Base-by-base conservation (phyloP, 2,329 filamentous ascomycete species). In the Fusarium burgessii region DNA sequence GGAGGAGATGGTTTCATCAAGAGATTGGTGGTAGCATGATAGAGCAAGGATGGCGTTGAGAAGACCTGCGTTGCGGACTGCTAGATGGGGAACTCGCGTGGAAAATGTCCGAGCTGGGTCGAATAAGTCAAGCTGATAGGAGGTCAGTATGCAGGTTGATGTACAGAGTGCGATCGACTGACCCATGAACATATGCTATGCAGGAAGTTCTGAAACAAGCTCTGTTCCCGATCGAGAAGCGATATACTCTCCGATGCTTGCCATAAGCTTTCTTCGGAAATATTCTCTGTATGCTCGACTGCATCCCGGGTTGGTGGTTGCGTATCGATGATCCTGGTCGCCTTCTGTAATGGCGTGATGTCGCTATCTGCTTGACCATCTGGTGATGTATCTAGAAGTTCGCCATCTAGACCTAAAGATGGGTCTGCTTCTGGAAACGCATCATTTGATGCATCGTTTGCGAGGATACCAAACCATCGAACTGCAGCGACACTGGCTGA, bases 41-140 rank as follows among this genome's bases (percentile, higher is more conserved):
- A 90, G 80, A 3, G 88, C 88, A 7, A 90, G 79, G 9, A 90
- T 81, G 18, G 88, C 87, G 68, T 88, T 88, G 80, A 90, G 83
- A 6, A 90, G 73, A 1, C 88, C 88, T 29, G 84, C 79, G 69
- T 90, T 90, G 2, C 66, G 61, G 8, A 74, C 56, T 13, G 74
- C 73, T 18, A 76, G 65, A 43, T 70, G 74, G 2, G 71, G 71
- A 7, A 73, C 74, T 23, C 61, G 41, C 0, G 72, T 70, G 3
- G 74, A 76, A 29, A 77, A 75, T 3, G 62, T 74, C 1, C 67
- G 51, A 6, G 61, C 62, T 10, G 73, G 68, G 20, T 76, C 75
- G 10, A 76, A 77, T 1, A 77, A 52, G 35, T 77, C 75, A 12
- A 77, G 60, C 75, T 73, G 18, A 38, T 8, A 11, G 14, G 0